A percentile compares a stretch with the other conserved stretches of the same genome.
Conservation (phyloP, 1,284 basidiomycete species). For the Xerocomus minutiporus region DNA sequence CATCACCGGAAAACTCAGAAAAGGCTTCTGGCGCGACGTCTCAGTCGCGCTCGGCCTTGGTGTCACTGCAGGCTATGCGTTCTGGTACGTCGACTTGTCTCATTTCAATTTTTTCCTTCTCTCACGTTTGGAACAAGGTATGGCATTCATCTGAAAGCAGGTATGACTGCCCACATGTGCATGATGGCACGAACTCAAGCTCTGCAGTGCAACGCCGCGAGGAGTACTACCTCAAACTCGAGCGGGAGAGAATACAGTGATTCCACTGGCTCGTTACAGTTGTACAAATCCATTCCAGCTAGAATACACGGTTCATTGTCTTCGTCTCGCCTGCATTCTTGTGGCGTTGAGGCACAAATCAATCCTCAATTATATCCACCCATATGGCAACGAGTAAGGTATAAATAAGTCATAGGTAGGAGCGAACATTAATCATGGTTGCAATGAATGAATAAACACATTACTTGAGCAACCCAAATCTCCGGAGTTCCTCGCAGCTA, state of each 20-base stretch:
- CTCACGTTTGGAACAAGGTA: constrained; percentile 53
- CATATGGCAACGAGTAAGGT: constrained; percentile 11
- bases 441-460: constrained; percentile 5
- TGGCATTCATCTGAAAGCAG: constrained; percentile 65
- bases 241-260: constrained; percentile 46
- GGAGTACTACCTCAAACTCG: constrained; percentile 78
- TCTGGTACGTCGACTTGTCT: constrained; percentile 55
- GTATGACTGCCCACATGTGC: constrained; percentile 44
- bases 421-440: constrained; percentile 6
- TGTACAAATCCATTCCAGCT: constrained; percentile 12
- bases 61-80: constrained; percentile 64
- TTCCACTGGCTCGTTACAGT: background rate
- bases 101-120: constrained; percentile 11
- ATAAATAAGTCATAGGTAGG: constrained; percentile 28
- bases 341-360: constrained; percentile 14
- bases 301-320: constrained; percentile 17
- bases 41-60: constrained; percentile 70
- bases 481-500: constrained; percentile 72
- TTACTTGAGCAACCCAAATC: constrained; percentile 47
- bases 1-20: constrained; percentile 86
- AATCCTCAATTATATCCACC: background rate
- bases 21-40: constrained; percentile 80
- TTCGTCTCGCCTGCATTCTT: constrained; percentile 9
- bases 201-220: constrained; percentile 71
- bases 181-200: constrained; percentile 14